A percentile compares a stretch with the other conserved stretches of the same genome.
These are phyloP conservation scores for Astrocystis sublimbata DNA, from an alignment of 495 filamentous ascomycete species.

Conservation along the genomic window DNA sequence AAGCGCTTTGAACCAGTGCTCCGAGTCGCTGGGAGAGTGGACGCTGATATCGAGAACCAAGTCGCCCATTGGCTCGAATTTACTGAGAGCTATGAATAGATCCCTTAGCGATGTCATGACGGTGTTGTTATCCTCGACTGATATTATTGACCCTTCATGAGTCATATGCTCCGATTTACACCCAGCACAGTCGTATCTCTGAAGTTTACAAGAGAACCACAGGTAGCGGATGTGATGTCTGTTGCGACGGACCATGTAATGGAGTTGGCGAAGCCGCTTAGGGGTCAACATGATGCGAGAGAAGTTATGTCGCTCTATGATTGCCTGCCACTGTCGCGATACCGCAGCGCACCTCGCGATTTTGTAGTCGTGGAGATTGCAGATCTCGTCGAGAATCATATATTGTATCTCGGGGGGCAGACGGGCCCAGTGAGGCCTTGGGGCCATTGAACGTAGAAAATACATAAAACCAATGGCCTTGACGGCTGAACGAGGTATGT, in stretches of 20 bases:
- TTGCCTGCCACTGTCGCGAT: conserved; percentile 42
- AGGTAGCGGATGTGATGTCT: conserved; percentile 35
- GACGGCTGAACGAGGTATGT: no score
- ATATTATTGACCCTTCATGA: no score
- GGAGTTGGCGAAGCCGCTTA: conserved; percentile 33
- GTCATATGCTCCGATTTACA: conserved; percentile 25
- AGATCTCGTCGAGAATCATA: no score
- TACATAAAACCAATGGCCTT: no score
- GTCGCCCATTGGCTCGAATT: conserved; percentile 36
- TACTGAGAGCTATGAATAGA: conserved; percentile 40
- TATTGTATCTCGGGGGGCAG: no score
- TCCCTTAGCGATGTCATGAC: conserved; percentile 37
- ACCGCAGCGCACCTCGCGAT: no score
- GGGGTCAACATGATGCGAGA: conserved; percentile 40
- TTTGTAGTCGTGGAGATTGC: no score
- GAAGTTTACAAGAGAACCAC: conserved; percentile 42
- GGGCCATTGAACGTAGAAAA: no score
- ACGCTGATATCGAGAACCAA: conserved; percentile 45
- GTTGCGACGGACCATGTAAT: conserved; percentile 36
- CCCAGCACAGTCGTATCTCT: conserved; percentile 36
- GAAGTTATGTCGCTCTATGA: conserved; percentile 42
- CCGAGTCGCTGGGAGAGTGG: conserved; percentile 40
- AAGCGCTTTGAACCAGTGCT: conserved; percentile 40
- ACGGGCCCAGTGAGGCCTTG: no score
- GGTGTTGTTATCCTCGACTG: conserved; percentile 18